These are phyloP conservation scores for Penstemon eatonii DNA, from an alignment of 257 asterid species.

Conservation along the genomic window DNA sequence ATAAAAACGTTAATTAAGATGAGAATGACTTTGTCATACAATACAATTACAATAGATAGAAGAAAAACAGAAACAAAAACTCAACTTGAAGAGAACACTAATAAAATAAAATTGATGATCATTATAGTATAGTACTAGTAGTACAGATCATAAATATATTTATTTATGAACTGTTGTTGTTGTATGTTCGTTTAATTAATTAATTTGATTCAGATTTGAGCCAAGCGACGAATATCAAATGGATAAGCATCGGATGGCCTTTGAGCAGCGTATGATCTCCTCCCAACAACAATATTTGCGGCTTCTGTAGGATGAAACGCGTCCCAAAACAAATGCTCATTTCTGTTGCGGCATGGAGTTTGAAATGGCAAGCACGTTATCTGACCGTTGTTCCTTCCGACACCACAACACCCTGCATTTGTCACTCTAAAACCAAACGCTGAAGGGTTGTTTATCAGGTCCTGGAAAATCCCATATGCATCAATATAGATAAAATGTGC, in stretches of 20 bases:
- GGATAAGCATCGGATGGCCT: constrained; percentile 77
- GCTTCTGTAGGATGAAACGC: constrained; percentile 89
- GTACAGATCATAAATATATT: too few relatives aligned
- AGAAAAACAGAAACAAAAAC: too few relatives aligned
- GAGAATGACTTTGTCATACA: too few relatives aligned
- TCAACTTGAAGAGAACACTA: too few relatives aligned
- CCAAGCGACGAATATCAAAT: constrained; percentile 70
- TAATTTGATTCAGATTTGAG: constrained; percentile 44
- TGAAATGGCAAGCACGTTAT: constrained; percentile 84
- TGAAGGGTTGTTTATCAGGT: constrained; percentile 62
- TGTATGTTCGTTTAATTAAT: too few relatives aligned
- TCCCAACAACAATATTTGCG: constrained; percentile 70
- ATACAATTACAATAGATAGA: too few relatives aligned
- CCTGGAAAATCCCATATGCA: constrained; percentile 87
- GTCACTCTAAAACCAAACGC: constrained; percentile 73
- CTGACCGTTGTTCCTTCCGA: constrained; percentile 95
- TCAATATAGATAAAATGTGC: constrained; percentile 68
- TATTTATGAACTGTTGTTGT: too few relatives aligned
- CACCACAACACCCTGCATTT: constrained; percentile 91
- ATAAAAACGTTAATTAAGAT: too few relatives aligned
- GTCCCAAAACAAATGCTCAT: constrained; percentile 78
- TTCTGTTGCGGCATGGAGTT: constrained; percentile 62
- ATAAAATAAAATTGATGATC: too few relatives aligned
- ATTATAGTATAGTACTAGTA: too few relatives aligned
- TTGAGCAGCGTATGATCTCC: constrained; percentile 72